Base-by-base conservation (phyloP, 768 basidiomycete species). In the Hebeloma cylindrosporum region DNA sequence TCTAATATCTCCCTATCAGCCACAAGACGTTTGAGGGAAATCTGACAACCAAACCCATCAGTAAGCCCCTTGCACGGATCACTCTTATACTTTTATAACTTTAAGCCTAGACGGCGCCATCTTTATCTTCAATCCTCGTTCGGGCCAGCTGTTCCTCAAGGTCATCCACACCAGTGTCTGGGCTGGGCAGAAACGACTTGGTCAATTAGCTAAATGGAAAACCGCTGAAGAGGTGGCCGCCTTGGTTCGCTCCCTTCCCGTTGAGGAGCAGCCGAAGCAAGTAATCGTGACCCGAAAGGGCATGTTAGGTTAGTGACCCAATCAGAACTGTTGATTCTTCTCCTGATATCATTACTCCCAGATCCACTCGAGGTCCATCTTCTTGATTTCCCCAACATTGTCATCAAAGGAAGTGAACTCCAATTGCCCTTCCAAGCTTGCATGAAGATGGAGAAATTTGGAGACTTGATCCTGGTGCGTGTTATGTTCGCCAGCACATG, bases 371-470 rank as follows among this genome's bases (percentile, higher is more conserved):
- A 98, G 74, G 96, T 98, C 47, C 96, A 98, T 64, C 80, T 98
- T 65, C 83, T 99, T 51, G 96, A 99, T 70, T 99, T 99, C 85
- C 96, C 96, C 40, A 99, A 99, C 69, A 99, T 99, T 54, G 96
- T 99, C 67, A 99, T 99, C 76, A 98, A 98, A 72, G 96, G 96
- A 46, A 93, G 90, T 54, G 96, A 99, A 65, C 74, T 99, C 36
- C 96, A 99, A 59, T 73, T 98, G 45, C 96, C 96, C 0, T 99
- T 99, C 93, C 95, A 98, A 69, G 95, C 96, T 11, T 95, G 93
- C 57, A 93, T 99, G 91, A 98, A 98, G 76, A 94, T 98, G 87
- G 96, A 99, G 79, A 97, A 98, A 69, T 98, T 99, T 56, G 96
- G 96, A 71, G 96, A 99, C 64, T 73, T 99, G 50, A 97, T 97